These are phyloP conservation scores for Cryptomeria japonica DNA, from an alignment of 75 land plant species.

Conservation along the genomic window DNA sequence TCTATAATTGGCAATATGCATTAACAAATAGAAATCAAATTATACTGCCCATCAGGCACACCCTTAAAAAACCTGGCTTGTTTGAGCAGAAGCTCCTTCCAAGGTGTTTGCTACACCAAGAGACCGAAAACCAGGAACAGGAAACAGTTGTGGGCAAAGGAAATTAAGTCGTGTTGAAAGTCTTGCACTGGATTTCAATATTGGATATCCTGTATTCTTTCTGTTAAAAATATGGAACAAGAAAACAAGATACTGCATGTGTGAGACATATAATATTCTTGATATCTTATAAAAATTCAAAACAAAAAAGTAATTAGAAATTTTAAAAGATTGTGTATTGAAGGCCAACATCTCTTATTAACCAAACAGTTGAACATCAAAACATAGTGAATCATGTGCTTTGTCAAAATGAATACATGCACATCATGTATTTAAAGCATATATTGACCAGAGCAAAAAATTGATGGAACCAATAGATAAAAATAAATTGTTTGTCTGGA, in stretches of 20 bases:
- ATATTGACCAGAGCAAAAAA: neutral
- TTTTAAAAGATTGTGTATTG: neutral
- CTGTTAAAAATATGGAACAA: slow-evolving; percentile 36
- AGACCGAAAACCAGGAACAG: slow-evolving; percentile 67
- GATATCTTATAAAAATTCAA: neutral
- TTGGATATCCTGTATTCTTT: slow-evolving; percentile 63
- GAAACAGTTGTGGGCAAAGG: slow-evolving; percentile 88
- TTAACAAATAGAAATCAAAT: neutral
- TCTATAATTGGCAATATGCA: neutral
- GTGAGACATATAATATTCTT: neutral
- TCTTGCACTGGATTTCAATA: slow-evolving; percentile 81
- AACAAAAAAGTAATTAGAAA: no score
- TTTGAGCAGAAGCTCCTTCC: slow-evolving; percentile 11
- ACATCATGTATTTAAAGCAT: neutral
- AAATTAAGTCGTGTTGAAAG: slow-evolving; percentile 72
- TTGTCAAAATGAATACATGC: slow-evolving; percentile 3
- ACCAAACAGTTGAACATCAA: neutral
- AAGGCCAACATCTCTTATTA: neutral
- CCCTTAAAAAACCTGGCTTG: slow-evolving; percentile 41
- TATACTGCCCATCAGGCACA: neutral
- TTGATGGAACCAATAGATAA: neutral
- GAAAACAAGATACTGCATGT: neutral
- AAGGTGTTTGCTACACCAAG: slow-evolving; percentile 7
- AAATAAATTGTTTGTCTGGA: neutral
- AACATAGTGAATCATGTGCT: neutral